Conservation (phyloP, 192 early-diverging fungal species). For the Coemansia sp. region DNA sequence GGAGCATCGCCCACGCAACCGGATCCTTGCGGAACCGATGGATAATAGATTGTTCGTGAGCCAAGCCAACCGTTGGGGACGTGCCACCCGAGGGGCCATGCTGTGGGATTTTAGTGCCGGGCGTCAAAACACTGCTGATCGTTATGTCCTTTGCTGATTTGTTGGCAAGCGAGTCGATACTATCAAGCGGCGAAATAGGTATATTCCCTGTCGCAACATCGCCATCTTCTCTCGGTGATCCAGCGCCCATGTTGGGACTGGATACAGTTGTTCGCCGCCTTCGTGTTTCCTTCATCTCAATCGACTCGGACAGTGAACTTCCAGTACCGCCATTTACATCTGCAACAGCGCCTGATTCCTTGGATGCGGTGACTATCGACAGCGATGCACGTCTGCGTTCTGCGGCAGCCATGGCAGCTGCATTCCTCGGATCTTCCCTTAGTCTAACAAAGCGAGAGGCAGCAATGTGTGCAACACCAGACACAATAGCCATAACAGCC, state of each 20-base stretch:
- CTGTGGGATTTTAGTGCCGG: neutral
- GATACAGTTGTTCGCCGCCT: slow-evolving; percentile 39
- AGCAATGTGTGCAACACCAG: slow-evolving; percentile 51
- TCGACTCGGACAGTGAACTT: slow-evolving; percentile 8
- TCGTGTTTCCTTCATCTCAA: slow-evolving; percentile 44
- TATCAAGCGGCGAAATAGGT: neutral
- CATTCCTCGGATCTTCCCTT: slow-evolving; percentile 10
- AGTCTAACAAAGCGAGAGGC: slow-evolving; percentile 40
- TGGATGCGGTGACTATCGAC: slow-evolving; percentile 5
- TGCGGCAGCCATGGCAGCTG: slow-evolving; percentile 1
- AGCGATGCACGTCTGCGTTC: slow-evolving; percentile 18
- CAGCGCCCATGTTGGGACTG: neutral
- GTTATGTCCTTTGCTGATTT: neutral
- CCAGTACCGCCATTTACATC: neutral
- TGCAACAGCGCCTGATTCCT: neutral
- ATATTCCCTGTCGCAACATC: neutral
- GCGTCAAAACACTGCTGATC: neutral
- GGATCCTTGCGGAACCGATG: slow-evolving; percentile 29
- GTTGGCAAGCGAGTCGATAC: neutral
- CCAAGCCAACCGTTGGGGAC: neutral
- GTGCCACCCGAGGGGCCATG: neutral
- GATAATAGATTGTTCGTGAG: slow-evolving; percentile 11
- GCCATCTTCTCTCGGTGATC: neutral
- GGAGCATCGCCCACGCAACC: slow-evolving; percentile 38
- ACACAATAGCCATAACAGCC: slow-evolving; percentile 55